Evolutionary conservation across 768 basidiomycete genomes (phyloP).

Genomic region (Lactarius hatsudake): DNA sequence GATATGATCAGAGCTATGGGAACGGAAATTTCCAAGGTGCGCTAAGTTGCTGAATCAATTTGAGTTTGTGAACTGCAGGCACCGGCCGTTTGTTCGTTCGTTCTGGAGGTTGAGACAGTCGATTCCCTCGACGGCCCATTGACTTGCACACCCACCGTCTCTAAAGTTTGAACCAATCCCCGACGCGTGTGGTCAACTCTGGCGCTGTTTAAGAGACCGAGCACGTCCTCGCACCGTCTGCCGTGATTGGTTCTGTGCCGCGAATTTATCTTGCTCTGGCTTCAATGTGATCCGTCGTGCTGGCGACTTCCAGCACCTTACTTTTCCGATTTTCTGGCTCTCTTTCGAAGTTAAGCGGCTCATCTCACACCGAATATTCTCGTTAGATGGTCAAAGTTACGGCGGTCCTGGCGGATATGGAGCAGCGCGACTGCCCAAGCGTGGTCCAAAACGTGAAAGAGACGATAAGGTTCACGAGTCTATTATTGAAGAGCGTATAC

Average conservation of each 20-base stretch:
- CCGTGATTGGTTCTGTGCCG: conserved; percentile 13
- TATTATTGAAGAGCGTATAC: conserved; percentile 90
- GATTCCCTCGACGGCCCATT: conserved; percentile 12
- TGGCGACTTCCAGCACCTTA: conserved; percentile 1
- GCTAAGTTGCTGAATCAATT: conserved; percentile 48
- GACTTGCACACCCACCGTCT: conserved; percentile 14
- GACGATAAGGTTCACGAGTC: conserved; percentile 90
- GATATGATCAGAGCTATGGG: conserved; percentile 54
- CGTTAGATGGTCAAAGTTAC: conserved; percentile 61
- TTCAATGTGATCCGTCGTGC: conserved; percentile 12
- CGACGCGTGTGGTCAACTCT: conserved; percentile 16
- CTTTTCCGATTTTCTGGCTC: conserved; percentile 24
- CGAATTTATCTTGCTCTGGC: conserved; percentile 9
- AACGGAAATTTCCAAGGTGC: conserved; percentile 74
- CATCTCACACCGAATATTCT: conserved; percentile 32
- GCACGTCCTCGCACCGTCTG: neutral
- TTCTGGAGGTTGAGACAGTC: conserved; percentile 21
- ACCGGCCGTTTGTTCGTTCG: conserved; percentile 15
- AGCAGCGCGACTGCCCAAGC: conserved; percentile 39
- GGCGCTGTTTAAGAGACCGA: conserved; percentile 20
- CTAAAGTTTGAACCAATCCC: conserved; percentile 13
- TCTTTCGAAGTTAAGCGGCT: conserved; percentile 23
- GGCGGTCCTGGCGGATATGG: conserved; percentile 48
- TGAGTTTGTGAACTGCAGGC: conserved; percentile 25
- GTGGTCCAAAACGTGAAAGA: conserved; percentile 65